Evolutionary conservation across 140 eudicot species (phyloP), one percentile per base, ranked within the genome.

Genomic region (Oenanthe javanica): DNA sequence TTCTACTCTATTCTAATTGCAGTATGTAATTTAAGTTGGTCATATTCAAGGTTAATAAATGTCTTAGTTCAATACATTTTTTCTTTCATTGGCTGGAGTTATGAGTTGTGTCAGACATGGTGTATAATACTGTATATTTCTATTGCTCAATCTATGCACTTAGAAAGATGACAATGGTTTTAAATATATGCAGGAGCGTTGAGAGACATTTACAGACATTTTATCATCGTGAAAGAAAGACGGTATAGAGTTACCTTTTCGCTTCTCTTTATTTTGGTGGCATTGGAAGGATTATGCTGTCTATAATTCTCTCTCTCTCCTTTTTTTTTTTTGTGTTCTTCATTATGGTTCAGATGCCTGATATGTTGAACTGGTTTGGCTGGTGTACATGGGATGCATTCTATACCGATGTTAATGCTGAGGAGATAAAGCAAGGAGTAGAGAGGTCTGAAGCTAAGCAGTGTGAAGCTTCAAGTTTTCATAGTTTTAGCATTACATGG

Each of bases 311-410:
- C 52, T 55, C 31, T 31, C 31, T 31, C 31, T 31, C 31, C 31
- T 31, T 31, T 31, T 31, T 31, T 48, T 81, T 31, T 9, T 38
- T 19, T 31, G 6, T 49, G 10, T 51, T 19, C 12, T 78, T 74
- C 47, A 19, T 79, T 61, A 75, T 83, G 49, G 21, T 81, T 79
- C 86, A 94, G 98, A 91, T 92, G 91, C 98, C 98, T 14, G 93
- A 89, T 49, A 86, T 92, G 87, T 80, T 94, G 81, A 90, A 94
- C 85, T 94, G 98, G 98, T 94, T 94, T 47, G 97, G 98, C 25
- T 94, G 98, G 98, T 94, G 97, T 77, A 90, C 97, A 36, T 94
- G 98, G 98, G 98, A 94, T 83, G 97, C 98, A 21, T 94, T 94
- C 82, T 94, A 94, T 49, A 94, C 98, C 0, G 89, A 91, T 4